Percentiles rank a stretch among this genome's conserved stretches.
phyloP scores from a whole-genome alignment of 1,284 basidiomycete genomes.

The Moesziomyces aphidis region DNA sequence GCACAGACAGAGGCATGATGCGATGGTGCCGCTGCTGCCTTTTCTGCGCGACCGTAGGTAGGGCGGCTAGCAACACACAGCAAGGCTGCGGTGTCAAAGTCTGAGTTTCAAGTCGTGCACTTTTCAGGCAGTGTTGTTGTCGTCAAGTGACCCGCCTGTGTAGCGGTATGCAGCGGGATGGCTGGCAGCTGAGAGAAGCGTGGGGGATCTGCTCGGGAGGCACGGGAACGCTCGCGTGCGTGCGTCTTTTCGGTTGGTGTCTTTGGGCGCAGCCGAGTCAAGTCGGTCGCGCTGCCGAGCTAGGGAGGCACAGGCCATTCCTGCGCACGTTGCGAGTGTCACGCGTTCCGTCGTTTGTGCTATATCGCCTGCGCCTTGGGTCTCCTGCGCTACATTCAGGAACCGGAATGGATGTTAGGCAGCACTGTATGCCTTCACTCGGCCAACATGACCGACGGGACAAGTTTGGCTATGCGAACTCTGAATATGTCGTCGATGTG shows the following conservation, averaged over 20 bases:
- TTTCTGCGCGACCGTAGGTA: not conserved
- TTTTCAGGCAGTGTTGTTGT: not conserved
- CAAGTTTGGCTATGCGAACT: too few species aligned
- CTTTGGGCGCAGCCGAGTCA: not conserved
- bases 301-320: not conserved
- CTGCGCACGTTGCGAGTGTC: not conserved
- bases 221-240: not conserved
- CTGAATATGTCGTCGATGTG: too few species aligned
- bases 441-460: too few species aligned
- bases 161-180: not conserved
- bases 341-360: not conserved
- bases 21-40: too few species aligned
- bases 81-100: not conserved
- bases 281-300: not conserved
- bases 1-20: too few species aligned
- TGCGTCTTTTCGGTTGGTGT: not conserved
- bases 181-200: too few species aligned
- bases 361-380: not conserved
- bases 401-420: not conserved
- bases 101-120: not conserved
- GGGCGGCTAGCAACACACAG: not conserved
- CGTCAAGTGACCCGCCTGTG: not conserved
- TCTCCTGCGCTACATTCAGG: not conserved
- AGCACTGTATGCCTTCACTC: too few species aligned
- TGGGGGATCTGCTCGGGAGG: not conserved